phyloP scores from a whole-genome alignment of 1,139 yeast species.

The Candida sp. region DNA sequence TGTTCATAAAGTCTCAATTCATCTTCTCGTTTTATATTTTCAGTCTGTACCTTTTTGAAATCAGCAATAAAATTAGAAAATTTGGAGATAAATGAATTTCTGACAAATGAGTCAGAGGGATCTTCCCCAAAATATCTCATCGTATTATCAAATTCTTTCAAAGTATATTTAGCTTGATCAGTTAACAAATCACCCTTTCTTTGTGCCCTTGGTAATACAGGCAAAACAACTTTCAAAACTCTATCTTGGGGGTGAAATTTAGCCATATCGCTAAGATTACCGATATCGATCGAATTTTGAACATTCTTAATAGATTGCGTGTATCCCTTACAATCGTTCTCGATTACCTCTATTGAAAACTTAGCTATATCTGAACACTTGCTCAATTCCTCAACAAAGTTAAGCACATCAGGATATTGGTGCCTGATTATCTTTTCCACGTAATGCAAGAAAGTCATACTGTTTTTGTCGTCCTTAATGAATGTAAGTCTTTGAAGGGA shows the following conservation, averaged over 20 bases:
- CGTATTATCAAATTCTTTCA: conserved; percentile 64
- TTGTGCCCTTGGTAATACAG: conserved; percentile 65
- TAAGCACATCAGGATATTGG: conserved; percentile 63
- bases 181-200: conserved; percentile 59
- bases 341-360: conserved; percentile 64
- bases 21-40: conserved; percentile 76
- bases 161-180: conserved; percentile 62
- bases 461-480: conserved; percentile 74
- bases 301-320: conserved; percentile 60
- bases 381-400: conserved; percentile 56
- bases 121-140: conserved; percentile 82
- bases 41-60: conserved; percentile 73
- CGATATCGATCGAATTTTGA: conserved; percentile 69
- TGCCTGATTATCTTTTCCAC: conserved; percentile 70
- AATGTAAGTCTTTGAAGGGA: conserved; percentile 74
- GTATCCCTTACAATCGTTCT: conserved; percentile 59
- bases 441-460: conserved; percentile 76
- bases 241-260: conserved; percentile 74
- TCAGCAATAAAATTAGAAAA: conserved; percentile 72
- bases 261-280: conserved; percentile 72
- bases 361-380: conserved; percentile 61
- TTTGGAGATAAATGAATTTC: conserved; percentile 66
- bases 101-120: conserved; percentile 62
- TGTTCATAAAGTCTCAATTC: conserved; percentile 74
- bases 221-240: conserved; percentile 58